phyloP scores from a whole-genome alignment of 2,329 filamentous ascomycete genomes.

The Diatrype stigma region DNA sequence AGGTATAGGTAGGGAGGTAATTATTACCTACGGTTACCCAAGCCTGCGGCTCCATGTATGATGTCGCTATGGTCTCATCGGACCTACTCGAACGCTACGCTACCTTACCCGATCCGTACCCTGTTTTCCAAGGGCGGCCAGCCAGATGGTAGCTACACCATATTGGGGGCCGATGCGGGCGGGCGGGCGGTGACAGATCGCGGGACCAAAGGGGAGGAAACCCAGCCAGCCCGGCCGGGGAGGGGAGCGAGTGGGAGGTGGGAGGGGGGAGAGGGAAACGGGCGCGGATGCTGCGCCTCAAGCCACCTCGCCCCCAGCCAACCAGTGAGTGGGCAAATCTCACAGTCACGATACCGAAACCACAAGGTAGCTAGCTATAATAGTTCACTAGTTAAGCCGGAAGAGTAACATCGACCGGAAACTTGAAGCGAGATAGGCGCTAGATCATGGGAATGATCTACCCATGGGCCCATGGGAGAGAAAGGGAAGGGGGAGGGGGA shows the following conservation, averaged over 20 bases:
- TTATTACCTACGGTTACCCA: not conserved
- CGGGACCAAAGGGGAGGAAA: not conserved
- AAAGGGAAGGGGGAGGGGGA: not conserved
- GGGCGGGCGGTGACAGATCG: not conserved
- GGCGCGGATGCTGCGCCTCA: not conserved
- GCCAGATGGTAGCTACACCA: not conserved
- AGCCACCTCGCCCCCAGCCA: not conserved
- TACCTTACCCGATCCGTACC: not conserved
- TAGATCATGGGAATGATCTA: not conserved
- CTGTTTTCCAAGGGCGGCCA: too few relatives aligned
- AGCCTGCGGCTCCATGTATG: not conserved
- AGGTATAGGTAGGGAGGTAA: not conserved
- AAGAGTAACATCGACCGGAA: not conserved
- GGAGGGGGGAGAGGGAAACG: too few relatives aligned
- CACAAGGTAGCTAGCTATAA: not conserved
- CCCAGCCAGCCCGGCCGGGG: too few relatives aligned
- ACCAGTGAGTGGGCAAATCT: too few relatives aligned
- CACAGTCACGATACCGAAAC: not conserved
- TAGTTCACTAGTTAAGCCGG: not conserved
- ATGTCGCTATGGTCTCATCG: not conserved
- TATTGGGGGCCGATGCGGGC: not conserved
- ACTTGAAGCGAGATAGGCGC: not conserved
- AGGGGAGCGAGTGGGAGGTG: too few relatives aligned
- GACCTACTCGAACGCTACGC: not conserved
- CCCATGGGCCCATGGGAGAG: not conserved